These are phyloP conservation scores for Aspergillus jensenii DNA, from an alignment of 2,329 filamentous ascomycete species.

Conservation along the genomic window DNA sequence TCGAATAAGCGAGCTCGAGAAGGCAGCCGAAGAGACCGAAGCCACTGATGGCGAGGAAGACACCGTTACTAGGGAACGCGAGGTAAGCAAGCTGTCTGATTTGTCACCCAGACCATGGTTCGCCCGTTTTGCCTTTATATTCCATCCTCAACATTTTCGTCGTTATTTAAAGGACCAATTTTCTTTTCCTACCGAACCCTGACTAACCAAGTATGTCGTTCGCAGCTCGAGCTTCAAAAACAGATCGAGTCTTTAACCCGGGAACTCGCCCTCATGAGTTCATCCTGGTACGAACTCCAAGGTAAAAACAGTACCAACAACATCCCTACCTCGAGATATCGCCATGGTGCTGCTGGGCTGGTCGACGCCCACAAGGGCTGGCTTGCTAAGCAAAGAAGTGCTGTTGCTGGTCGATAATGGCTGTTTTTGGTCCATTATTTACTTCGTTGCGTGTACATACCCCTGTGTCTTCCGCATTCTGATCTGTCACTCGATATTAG, in stretches of 20 bases:
- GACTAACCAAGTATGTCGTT: constrained; percentile 11
- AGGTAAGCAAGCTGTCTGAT: constrained; percentile 29
- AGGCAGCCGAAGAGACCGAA: constrained; percentile 32
- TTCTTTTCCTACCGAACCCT: background rate
- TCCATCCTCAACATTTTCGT: background rate
- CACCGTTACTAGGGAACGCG: constrained; percentile 39
- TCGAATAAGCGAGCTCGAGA: constrained; percentile 41
- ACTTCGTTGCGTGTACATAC: background rate
- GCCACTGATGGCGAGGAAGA: constrained; percentile 35
- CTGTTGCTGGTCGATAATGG: constrained; percentile 37
- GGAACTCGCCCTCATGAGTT: constrained; percentile 46
- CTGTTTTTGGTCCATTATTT: background rate
- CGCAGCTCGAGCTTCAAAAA: constrained; percentile 42
- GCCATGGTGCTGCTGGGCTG: constrained; percentile 33
- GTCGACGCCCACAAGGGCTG: constrained; percentile 44
- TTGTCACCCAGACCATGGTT: background rate
- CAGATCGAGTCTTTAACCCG: constrained; percentile 42
- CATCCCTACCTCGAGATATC: constrained; percentile 41
- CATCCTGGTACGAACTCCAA: constrained; percentile 50
- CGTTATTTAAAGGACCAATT: background rate
- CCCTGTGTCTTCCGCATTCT: background rate
- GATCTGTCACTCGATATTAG: background rate
- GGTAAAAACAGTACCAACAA: constrained; percentile 46
- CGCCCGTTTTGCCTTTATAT: background rate
- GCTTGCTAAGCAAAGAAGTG: constrained; percentile 45